These are phyloP conservation scores for Podosphaera leucotricha DNA, from an alignment of 2,329 filamentous ascomycete species.

Conservation along the genomic window DNA sequence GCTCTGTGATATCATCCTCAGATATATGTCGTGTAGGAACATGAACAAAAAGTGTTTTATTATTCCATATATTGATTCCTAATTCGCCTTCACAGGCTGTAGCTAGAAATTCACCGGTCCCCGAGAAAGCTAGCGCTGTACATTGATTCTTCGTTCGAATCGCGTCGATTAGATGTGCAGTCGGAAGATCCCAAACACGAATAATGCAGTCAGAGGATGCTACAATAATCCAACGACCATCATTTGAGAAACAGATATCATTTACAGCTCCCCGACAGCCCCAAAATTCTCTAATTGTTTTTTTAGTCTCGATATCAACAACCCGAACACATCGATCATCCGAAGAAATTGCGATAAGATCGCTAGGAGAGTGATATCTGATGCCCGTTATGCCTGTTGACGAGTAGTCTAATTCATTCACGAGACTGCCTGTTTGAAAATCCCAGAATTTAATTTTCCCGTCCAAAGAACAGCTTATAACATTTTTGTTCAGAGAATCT, in stretches of 20 bases:
- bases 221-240: slow-evolving; percentile 82
- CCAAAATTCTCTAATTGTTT: slow-evolving; percentile 82
- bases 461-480: slow-evolving; percentile 73
- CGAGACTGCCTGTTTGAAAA: slow-evolving; percentile 57
- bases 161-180: slow-evolving; percentile 82
- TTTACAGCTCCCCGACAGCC: slow-evolving; percentile 51
- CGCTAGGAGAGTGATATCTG: slow-evolving; percentile 60
- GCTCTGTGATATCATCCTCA: slow-evolving; percentile 44
- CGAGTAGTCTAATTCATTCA: slow-evolving; percentile 66
- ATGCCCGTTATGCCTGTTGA: slow-evolving; percentile 50
- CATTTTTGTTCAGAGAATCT: slow-evolving; percentile 65
- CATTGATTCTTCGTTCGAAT: slow-evolving; percentile 61
- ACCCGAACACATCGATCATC: slow-evolving; percentile 74
- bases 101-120: slow-evolving; percentile 81
- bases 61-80: slow-evolving; percentile 90
- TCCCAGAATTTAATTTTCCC: slow-evolving; percentile 97
- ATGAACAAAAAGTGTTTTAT: slow-evolving; percentile 74
- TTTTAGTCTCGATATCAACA: slow-evolving; percentile 74
- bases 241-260: slow-evolving; percentile 72
- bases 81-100: slow-evolving; percentile 62
- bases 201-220: slow-evolving; percentile 60
- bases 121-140: slow-evolving; percentile 67
- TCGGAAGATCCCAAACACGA: slow-evolving; percentile 85
- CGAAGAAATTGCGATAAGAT: slow-evolving; percentile 71
- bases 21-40: slow-evolving; percentile 68